Percentiles rank a stretch among this genome's conserved stretches.
These are phyloP conservation scores for Malania oleifera DNA, from an alignment of 164 flowering plant genomes.

Conservation along the genomic window DNA sequence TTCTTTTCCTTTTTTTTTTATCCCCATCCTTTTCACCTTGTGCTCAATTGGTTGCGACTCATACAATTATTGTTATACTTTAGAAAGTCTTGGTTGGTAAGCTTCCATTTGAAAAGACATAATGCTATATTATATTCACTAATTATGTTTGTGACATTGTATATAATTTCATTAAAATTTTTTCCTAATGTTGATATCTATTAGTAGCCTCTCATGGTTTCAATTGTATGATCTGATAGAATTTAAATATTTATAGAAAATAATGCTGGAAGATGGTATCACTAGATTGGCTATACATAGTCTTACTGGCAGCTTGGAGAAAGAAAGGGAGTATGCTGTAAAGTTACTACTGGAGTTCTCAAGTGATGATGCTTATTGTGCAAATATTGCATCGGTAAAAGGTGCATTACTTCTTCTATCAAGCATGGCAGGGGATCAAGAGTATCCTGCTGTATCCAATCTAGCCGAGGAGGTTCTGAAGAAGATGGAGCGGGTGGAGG, in stretches of 20 bases:
- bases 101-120: too few relatives aligned
- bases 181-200: too few relatives aligned
- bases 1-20: too few relatives aligned
- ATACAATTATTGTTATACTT: too few relatives aligned
- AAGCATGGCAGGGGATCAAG: conserved; percentile 49
- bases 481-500: conserved; percentile 41
- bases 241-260: conserved; percentile 23
- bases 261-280: conserved; percentile 49
- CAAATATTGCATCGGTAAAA: conserved; percentile 48
- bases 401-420: conserved; percentile 58
- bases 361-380: conserved; percentile 38
- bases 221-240: neutral
- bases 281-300: conserved; percentile 50
- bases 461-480: conserved; percentile 52
- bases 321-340: conserved; percentile 49
- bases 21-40: too few relatives aligned
- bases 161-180: too few relatives aligned
- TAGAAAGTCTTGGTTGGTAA: too few relatives aligned
- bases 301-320: conserved; percentile 49
- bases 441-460: conserved; percentile 42
- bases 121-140: neutral
- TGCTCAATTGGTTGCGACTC: too few relatives aligned
- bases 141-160: too few relatives aligned
- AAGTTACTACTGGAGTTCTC: conserved; percentile 53
- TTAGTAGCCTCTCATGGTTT: too few relatives aligned